These are phyloP conservation scores for Buddleja alternifolia DNA, from an alignment of 257 asterid genomes.

Conservation along the genomic window DNA sequence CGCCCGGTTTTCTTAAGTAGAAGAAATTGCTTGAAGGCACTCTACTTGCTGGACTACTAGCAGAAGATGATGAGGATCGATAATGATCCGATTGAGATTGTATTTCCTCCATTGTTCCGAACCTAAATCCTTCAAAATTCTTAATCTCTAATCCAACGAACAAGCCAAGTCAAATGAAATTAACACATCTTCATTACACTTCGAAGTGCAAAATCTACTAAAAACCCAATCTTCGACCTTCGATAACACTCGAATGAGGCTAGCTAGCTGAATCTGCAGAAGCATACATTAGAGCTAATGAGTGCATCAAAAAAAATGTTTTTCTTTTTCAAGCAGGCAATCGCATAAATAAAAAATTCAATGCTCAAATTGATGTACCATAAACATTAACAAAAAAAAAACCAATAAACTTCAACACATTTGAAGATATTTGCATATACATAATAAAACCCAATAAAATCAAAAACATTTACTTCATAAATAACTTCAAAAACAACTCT, in stretches of 20 bases:
- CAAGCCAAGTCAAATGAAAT: constrained; percentile 12
- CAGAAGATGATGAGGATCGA: constrained; percentile 93
- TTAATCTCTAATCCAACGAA: constrained; percentile 17
- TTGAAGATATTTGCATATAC: not conserved
- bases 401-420: constrained; percentile 13
- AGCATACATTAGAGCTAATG: constrained; percentile 15
- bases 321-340: constrained; percentile 8
- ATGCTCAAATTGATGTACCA: not conserved
- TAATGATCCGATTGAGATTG: constrained; percentile 94
- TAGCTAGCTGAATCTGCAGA: constrained; percentile 31
- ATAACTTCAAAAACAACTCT: constrained; percentile 18
- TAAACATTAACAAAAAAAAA: constrained; percentile 7
- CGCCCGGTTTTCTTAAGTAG: constrained; percentile 90
- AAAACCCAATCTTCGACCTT: constrained; percentile 25
- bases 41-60: constrained; percentile 92
- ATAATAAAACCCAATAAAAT: constrained; percentile 13
- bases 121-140: constrained; percentile 11
- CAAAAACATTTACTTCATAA: constrained; percentile 9
- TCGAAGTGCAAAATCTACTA: constrained; percentile 17
- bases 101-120: constrained; percentile 81
- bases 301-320: not conserved
- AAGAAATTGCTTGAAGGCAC: constrained; percentile 95
- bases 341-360: constrained; percentile 1
- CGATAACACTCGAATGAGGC: constrained; percentile 5
- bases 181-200: constrained; percentile 3